These are phyloP conservation scores for Clonostachys solani DNA, from an alignment of 2,329 filamentous ascomycete species.

Conservation along the genomic window DNA sequence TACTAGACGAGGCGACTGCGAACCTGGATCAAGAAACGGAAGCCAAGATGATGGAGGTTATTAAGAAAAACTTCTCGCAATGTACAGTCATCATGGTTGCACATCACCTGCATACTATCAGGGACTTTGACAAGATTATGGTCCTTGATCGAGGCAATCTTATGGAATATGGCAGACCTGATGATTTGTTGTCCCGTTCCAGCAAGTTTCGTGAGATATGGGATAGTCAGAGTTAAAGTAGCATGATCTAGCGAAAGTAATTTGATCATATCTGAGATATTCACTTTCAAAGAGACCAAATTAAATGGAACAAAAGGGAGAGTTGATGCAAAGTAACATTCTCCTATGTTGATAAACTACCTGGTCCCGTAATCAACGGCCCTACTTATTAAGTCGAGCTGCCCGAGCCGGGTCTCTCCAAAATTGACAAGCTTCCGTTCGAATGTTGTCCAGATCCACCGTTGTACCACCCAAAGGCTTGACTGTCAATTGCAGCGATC, in stretches of 20 bases:
- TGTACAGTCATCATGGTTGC: conserved; percentile 40
- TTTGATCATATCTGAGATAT: too few relatives aligned
- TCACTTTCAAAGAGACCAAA: too few relatives aligned
- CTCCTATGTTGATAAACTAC: too few relatives aligned
- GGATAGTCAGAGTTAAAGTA: background rate
- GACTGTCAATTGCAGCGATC: background rate
- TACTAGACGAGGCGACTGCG: conserved; percentile 25
- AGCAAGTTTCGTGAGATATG: background rate
- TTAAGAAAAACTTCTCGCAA: conserved; percentile 9
- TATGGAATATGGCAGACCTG: conserved; percentile 29
- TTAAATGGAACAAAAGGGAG: too few relatives aligned
- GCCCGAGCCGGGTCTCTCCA: conserved; percentile 29
- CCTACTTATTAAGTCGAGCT: conserved; percentile 22
- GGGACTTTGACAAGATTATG: conserved; percentile 43
- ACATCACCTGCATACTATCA: conserved; percentile 28
- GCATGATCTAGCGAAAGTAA: too few relatives aligned
- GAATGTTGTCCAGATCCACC: conserved; percentile 23
- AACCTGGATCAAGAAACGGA: conserved; percentile 9
- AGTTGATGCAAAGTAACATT: too few relatives aligned
- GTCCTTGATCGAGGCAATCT: conserved; percentile 44
- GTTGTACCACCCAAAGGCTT: conserved; percentile 8
- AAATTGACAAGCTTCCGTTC: conserved; percentile 23
- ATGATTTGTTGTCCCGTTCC: background rate
- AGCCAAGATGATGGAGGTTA: conserved; percentile 11
- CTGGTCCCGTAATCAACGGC: too few relatives aligned